A percentile compares a stretch with the other conserved stretches of the same genome.
These are phyloP conservation scores for Diaporthe helianthi DNA, from an alignment of 2,329 filamentous ascomycete genomes.

Conservation along the genomic window DNA sequence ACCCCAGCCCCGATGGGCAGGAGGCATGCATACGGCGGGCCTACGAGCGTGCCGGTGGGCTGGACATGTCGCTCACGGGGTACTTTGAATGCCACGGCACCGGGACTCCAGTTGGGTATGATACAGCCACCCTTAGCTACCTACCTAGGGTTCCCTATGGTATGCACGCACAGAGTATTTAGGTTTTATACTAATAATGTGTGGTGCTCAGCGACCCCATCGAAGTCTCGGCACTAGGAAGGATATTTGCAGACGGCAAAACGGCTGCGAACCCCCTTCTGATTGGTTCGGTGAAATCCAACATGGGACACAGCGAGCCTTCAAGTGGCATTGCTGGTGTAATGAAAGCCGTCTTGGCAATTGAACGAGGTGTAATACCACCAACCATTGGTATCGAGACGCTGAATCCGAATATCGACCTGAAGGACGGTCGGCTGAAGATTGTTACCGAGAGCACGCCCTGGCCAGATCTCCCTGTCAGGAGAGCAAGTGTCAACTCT, in stretches of 20 bases:
- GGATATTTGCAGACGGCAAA: background rate
- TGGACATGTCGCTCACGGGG: slow-evolving; percentile 46
- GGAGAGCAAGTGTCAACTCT: slow-evolving; percentile 33
- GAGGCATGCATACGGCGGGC: slow-evolving; percentile 40
- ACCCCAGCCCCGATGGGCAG: background rate
- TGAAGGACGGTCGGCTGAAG: slow-evolving; percentile 57
- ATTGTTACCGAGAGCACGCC: slow-evolving; percentile 42
- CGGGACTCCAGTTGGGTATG: slow-evolving; percentile 50
- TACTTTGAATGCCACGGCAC: slow-evolving; percentile 56
- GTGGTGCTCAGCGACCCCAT: slow-evolving; percentile 46
- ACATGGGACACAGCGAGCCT: slow-evolving; percentile 56
- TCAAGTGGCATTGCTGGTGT: slow-evolving; percentile 56
- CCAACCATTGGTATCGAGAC: slow-evolving; percentile 58
- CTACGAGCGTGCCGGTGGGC: slow-evolving; percentile 42
- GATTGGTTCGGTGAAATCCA: slow-evolving; percentile 41
- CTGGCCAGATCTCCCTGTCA: slow-evolving; percentile 41
- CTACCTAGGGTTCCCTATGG: no score
- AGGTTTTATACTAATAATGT: no score
- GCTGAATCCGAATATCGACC: slow-evolving; percentile 56
- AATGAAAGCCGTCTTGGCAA: slow-evolving; percentile 59
- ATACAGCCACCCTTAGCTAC: no score
- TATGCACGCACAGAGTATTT: no score
- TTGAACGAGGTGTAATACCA: slow-evolving; percentile 56
- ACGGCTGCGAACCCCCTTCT: background rate
- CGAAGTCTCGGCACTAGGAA: slow-evolving; percentile 43